Percentiles rank a stretch among this genome's conserved stretches.
phyloP scores from a whole-genome alignment of 2,329 filamentous ascomycete species.

The Periconia sp. region DNA sequence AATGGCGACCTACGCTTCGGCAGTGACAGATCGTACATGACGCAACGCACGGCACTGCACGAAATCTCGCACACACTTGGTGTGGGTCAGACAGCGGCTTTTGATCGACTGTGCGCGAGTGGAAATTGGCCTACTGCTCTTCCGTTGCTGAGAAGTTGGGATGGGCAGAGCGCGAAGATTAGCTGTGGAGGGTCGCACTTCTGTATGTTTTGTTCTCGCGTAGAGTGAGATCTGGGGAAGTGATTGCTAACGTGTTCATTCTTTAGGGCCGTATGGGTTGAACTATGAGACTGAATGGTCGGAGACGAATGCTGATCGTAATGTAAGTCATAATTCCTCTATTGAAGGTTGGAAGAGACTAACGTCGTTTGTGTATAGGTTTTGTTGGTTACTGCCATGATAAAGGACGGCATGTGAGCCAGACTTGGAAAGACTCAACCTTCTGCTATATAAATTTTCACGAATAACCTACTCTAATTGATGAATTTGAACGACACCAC shows the following conservation, averaged over 20 bases:
- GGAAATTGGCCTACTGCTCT: slow-evolving; percentile 37
- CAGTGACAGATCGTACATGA: slow-evolving; percentile 37
- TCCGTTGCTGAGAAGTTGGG: slow-evolving; percentile 32
- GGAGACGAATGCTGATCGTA: slow-evolving; percentile 36
- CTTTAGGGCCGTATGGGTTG: slow-evolving; percentile 27
- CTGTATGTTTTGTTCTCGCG: slow-evolving; percentile 36
- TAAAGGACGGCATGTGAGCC: slow-evolving; percentile 33
- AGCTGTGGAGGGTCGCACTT: slow-evolving; percentile 36
- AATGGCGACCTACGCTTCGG: slow-evolving; percentile 39
- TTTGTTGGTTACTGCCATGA: slow-evolving; percentile 33
- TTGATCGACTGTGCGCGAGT: slow-evolving; percentile 29
- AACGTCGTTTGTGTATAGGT: not conserved
- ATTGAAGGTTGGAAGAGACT: not conserved
- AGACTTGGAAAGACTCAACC: too few species aligned
- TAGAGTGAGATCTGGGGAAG: not conserved
- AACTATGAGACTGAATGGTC: slow-evolving; percentile 41
- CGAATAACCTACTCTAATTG: too few species aligned
- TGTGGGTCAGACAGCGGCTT: slow-evolving; percentile 35
- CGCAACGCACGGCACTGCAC: slow-evolving; percentile 38
- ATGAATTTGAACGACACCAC: too few species aligned
- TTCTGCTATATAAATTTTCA: too few species aligned
- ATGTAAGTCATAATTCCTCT: slow-evolving; percentile 21
- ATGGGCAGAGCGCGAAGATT: slow-evolving; percentile 32
- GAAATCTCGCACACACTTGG: slow-evolving; percentile 39
- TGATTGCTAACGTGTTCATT: not conserved